Evolutionary conservation across 768 basidiomycete species (phyloP).

Genomic region (Artomyces pyxidatus): DNA sequence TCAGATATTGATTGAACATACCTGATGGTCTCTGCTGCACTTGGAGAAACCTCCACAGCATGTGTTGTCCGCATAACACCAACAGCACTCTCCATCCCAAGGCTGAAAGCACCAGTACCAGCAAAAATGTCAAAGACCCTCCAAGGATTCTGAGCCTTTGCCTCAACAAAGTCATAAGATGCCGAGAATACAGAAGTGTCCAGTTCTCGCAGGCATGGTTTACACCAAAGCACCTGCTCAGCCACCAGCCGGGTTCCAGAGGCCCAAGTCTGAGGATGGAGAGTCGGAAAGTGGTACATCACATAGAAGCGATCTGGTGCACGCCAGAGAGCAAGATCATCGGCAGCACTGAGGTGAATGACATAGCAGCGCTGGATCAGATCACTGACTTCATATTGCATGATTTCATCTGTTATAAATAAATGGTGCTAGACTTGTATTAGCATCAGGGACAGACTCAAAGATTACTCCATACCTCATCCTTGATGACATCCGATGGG

Average conservation of each 20-base stretch:
- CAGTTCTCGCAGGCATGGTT: slow-evolving; percentile 30
- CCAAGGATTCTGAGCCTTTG: slow-evolving; percentile 19
- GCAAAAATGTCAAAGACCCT: slow-evolving; percentile 35
- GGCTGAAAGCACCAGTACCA: slow-evolving; percentile 52
- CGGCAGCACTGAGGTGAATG: slow-evolving; percentile 26
- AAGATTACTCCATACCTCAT: slow-evolving; percentile 44
- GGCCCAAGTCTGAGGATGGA: slow-evolving; percentile 24
- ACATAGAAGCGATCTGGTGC: slow-evolving; percentile 43
- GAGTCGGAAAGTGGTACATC: slow-evolving; percentile 42
- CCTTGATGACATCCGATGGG: slow-evolving; percentile 34
- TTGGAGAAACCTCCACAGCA: slow-evolving; percentile 68
- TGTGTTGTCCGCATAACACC: slow-evolving; percentile 54
- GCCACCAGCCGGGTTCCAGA: slow-evolving; percentile 24
- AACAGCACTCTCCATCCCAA: slow-evolving; percentile 42
- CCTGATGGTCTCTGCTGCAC: slow-evolving; percentile 61
- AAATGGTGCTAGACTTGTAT: slow-evolving; percentile 57
- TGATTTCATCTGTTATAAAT: no score
- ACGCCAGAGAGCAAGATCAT: slow-evolving; percentile 12
- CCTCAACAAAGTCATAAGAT: no score
- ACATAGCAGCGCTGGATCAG: slow-evolving; percentile 45
- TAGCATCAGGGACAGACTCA: not conserved
- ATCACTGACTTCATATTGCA: no score
- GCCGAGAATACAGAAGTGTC: no score
- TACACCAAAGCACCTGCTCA: slow-evolving; percentile 38
- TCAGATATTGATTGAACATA: slow-evolving; percentile 22